Evolutionary conservation across 1,284 basidiomycete genomes (phyloP).

Genomic region (Vanrija humicola): DNA sequence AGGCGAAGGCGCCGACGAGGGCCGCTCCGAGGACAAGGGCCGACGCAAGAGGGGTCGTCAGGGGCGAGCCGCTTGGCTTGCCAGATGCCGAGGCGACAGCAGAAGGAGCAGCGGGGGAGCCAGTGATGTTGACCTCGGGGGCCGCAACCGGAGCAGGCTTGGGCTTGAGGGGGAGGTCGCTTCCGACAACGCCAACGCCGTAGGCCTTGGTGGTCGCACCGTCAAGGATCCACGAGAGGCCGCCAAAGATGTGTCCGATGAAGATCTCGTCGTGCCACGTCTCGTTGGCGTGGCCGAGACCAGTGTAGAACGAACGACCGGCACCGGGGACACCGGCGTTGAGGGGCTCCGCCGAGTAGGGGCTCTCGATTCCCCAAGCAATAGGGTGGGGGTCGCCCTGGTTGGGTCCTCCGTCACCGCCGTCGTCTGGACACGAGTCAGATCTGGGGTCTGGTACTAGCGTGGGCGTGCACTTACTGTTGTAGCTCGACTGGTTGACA

Average conservation of each 20-base stretch:
- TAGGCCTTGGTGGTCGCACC: slow-evolving; percentile 50
- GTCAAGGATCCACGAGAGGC: slow-evolving; percentile 65
- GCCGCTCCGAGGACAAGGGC: not conserved
- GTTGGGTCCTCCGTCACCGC: slow-evolving; percentile 30
- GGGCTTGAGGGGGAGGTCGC: slow-evolving; percentile 9
- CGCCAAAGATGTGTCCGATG: slow-evolving; percentile 66
- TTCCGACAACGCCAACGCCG: slow-evolving; percentile 42
- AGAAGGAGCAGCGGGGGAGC: not conserved
- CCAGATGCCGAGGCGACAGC: not conserved
- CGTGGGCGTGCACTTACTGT: slow-evolving; percentile 49
- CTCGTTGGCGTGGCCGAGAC: slow-evolving; percentile 67
- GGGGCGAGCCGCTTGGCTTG: not conserved
- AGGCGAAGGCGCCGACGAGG: not conserved
- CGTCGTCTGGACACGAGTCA: slow-evolving; percentile 25
- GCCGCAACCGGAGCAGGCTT: not conserved
- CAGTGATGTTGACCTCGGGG: not conserved
- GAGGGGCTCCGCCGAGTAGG: slow-evolving; percentile 55
- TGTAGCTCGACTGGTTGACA: slow-evolving; percentile 65
- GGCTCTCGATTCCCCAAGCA: slow-evolving; percentile 68
- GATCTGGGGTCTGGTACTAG: not conserved
- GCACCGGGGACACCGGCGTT: slow-evolving; percentile 47
- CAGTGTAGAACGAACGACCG: slow-evolving; percentile 77
- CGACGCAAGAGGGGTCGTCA: not conserved
- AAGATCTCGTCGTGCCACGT: slow-evolving; percentile 61
- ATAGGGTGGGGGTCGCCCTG: slow-evolving; percentile 46